Conservation (phyloP, 148 eudicot genomes). For the Hydrangea macrophylla region DNA sequence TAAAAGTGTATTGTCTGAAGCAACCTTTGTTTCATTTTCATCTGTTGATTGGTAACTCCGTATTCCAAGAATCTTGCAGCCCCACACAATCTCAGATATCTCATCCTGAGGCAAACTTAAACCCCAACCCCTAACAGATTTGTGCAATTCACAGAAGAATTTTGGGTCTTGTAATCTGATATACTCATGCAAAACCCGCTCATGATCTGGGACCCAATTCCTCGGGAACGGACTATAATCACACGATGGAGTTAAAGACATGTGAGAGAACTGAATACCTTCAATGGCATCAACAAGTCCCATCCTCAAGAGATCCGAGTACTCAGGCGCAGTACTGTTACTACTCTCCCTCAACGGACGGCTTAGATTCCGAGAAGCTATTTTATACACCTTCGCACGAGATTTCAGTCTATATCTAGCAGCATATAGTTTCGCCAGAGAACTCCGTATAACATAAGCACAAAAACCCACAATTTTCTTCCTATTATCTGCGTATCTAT, state of each 20-base stretch:
- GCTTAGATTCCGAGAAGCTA: conserved; percentile 85
- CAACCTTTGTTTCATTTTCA: conserved; percentile 4
- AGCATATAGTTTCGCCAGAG: conserved; percentile 88
- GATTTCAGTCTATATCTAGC: conserved; percentile 92
- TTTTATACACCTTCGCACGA: conserved; percentile 82
- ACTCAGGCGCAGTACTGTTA: conserved; percentile 57
- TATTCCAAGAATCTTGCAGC: conserved; percentile 68
- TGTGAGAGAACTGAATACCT: conserved; percentile 88
- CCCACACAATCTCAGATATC: conserved; percentile 75
- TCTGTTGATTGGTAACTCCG: conserved; percentile 20
- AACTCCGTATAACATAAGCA: conserved; percentile 92
- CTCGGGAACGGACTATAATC: conserved; percentile 87
- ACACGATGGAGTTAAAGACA: conserved; percentile 83
- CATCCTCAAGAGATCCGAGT: conserved; percentile 76
- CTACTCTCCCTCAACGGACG: conserved; percentile 65
- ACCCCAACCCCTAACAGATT: conserved; percentile 50
- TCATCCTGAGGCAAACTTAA: conserved; percentile 69
- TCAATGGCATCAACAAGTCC: conserved; percentile 87
- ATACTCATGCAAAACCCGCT: conserved; percentile 61
- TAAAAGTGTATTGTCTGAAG: neutral
- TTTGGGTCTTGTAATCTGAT: conserved; percentile 73
- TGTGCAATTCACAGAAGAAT: conserved; percentile 64
- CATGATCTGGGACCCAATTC: conserved; percentile 85
- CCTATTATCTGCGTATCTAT: conserved; percentile 86
- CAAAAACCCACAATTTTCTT: conserved; percentile 91